These are phyloP conservation scores for Podochytrium sp. DNA, from an alignment of 192 early-diverging fungal species.

Conservation along the genomic window DNA sequence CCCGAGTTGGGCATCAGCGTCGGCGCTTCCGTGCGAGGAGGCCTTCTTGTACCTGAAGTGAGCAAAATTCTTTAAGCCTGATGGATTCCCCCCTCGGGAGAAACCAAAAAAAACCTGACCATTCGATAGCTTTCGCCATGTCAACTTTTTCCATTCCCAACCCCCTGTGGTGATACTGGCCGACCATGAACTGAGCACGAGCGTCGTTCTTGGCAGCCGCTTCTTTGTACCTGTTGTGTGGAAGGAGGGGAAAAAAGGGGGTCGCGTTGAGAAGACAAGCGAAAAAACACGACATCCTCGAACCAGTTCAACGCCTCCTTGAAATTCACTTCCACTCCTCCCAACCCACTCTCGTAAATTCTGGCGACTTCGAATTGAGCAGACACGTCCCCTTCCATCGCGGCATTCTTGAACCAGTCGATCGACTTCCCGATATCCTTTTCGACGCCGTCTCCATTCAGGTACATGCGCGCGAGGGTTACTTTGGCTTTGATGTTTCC, in stretches of 20 bases:
- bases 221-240: background rate
- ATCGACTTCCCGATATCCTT: slow-evolving; percentile 24
- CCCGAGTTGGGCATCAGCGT: background rate
- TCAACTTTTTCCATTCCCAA: background rate
- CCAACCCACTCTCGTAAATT: background rate
- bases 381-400: background rate
- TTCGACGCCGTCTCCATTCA: background rate
- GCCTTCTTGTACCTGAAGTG: background rate
- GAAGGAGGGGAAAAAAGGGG: background rate
- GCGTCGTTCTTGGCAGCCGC: background rate
- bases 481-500: background rate
- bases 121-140: background rate
- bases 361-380: background rate
- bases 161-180: background rate
- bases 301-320: background rate
- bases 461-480: background rate
- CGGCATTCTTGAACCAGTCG: slow-evolving; percentile 28
- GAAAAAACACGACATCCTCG: too few relatives aligned
- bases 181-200: background rate
- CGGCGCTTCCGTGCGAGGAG: background rate
- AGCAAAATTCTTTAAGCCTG: too few relatives aligned
- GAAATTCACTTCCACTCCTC: background rate
- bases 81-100: too few relatives aligned
- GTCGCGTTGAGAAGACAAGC: too few relatives aligned
- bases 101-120: background rate